Base-by-base conservation (phyloP, 1,284 basidiomycete species). In the Microbotryum intermedium region DNA sequence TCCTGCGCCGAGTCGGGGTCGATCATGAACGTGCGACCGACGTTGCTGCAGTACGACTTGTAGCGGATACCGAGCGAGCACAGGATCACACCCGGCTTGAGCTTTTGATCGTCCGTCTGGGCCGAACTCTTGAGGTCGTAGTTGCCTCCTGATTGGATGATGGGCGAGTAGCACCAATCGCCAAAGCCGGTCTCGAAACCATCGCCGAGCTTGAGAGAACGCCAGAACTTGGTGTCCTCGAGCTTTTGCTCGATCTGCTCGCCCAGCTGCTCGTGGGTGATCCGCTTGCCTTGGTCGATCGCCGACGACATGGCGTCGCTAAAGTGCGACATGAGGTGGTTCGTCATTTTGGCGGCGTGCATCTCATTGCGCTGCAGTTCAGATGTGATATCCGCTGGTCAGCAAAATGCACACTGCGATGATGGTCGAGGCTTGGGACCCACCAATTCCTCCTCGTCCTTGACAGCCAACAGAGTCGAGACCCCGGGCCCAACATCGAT, bases 1-100 rank as follows among this genome's bases (percentile, higher is more conserved):
- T 94, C 89, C 85, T 95, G 92, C 65, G 87, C 84, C 89, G 87
- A 86, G 68, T 85, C 86, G 2, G 94, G 93, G 73, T 94, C 91
- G 51, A 97, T 91, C 70, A 97, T 88, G 75, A 94, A 93, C 4
- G 90, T 97, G 49, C 94, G 82, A 11, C 88, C 90, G 64, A 97
- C 82, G 74, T 92, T 94, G 34, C 88, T 84, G 72, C 90, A 92
- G 73, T 97, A 97, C 11, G 85, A 87, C 72, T 87, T 93, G 77
- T 95, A 97, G 39, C 90, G 84, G 76, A 97, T 81, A 44, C 92
- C 94, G 64, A 97, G 82, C 20, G 87, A 84, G 10, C 90, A 85
- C 2, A 97, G 78, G 59, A 97, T 84, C 45, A 97, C 89, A 29
- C 92, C 93, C 62, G 91, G 87, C 21, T 90, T 85, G 65, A 97